A percentile compares a stretch with the other conserved stretches of the same genome.
These are phyloP conservation scores for Aquilaria agallochum DNA, from an alignment of 441 rosid genomes.

Conservation along the genomic window DNA sequence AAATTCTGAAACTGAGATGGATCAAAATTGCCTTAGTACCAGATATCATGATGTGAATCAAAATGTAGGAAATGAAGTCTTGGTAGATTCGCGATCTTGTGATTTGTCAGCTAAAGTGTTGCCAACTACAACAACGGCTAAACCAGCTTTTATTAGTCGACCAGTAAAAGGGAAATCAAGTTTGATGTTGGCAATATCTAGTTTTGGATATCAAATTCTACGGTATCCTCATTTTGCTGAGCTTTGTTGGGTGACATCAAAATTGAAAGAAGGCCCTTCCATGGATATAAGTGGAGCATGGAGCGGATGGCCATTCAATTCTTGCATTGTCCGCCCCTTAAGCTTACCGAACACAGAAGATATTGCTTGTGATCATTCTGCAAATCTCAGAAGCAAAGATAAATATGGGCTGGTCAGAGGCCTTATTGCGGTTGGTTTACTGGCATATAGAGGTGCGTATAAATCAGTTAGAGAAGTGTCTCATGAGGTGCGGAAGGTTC, in stretches of 20 bases:
- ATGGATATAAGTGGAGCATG: slow-evolving; percentile 77
- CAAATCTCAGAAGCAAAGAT: slow-evolving; percentile 60
- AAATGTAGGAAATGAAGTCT: slow-evolving; percentile 26
- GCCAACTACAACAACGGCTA: neutral
- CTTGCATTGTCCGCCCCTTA: slow-evolving; percentile 76
- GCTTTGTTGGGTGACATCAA: slow-evolving; percentile 96
- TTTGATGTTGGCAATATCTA: slow-evolving; percentile 64
- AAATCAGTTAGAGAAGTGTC: slow-evolving; percentile 75
- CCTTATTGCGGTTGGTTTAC: slow-evolving; percentile 81
- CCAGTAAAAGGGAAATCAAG: slow-evolving; percentile 69
- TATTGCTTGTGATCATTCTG: slow-evolving; percentile 37
- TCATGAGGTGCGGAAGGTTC: slow-evolving; percentile 79
- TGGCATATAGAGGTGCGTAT: slow-evolving; percentile 77
- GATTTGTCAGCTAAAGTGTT: slow-evolving; percentile 31
- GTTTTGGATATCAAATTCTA: slow-evolving; percentile 88
- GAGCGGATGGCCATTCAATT: slow-evolving; percentile 98
- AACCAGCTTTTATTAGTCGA: slow-evolving; percentile 40
- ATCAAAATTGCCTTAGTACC: no score
- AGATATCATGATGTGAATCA: slow-evolving; percentile 15
- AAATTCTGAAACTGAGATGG: slow-evolving; percentile 18
- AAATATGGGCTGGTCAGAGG: slow-evolving; percentile 72
- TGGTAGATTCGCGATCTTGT: slow-evolving; percentile 24
- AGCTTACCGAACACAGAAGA: slow-evolving; percentile 37
- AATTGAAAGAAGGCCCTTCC: slow-evolving; percentile 90
- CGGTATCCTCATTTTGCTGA: slow-evolving; percentile 95